Percentiles rank a stretch among this genome's conserved stretches.
Conservation (phyloP, 1,284 basidiomycete species). For the Tylopilus sp. region DNA sequence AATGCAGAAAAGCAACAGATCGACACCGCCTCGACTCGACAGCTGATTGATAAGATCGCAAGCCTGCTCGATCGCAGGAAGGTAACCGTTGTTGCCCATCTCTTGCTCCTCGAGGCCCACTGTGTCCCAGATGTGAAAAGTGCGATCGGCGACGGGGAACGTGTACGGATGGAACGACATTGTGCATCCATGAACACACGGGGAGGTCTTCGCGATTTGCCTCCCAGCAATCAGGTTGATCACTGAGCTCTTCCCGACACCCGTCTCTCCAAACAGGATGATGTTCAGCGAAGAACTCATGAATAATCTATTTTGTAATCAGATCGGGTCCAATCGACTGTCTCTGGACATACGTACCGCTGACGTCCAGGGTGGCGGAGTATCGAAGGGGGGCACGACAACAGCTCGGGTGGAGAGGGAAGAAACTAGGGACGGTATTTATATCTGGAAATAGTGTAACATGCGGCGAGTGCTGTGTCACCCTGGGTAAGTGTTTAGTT, state of each 20-base stretch:
- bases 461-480: too few species aligned
- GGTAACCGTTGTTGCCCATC: conserved; percentile 23
- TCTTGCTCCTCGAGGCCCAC: conserved; percentile 39
- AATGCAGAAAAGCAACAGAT: conserved; percentile 40
- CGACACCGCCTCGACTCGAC: conserved; percentile 30
- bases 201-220: conserved; percentile 24
- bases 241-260: conserved; percentile 34
- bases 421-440: conserved; percentile 15
- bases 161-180: conserved; percentile 27
- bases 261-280: conserved; percentile 33
- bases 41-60: conserved; percentile 34
- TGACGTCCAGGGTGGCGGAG: conserved; percentile 1
- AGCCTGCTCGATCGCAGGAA: conserved; percentile 36
- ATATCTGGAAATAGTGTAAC: conserved; percentile 8
- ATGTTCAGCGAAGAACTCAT: conserved; percentile 29
- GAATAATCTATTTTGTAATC: conserved; percentile 13
- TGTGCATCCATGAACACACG: conserved; percentile 28
- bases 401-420: conserved; percentile 1
- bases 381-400: background rate
- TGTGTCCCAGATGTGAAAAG: conserved; percentile 37
- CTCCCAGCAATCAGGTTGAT: conserved; percentile 33
- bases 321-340: conserved; percentile 15
- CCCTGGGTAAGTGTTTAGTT: too few species aligned
- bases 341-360: conserved; percentile 12
- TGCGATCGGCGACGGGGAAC: conserved; percentile 15